phyloP scores from a whole-genome alignment of 2,329 filamentous ascomycete genomes.

The Nothophoma quercina region DNA sequence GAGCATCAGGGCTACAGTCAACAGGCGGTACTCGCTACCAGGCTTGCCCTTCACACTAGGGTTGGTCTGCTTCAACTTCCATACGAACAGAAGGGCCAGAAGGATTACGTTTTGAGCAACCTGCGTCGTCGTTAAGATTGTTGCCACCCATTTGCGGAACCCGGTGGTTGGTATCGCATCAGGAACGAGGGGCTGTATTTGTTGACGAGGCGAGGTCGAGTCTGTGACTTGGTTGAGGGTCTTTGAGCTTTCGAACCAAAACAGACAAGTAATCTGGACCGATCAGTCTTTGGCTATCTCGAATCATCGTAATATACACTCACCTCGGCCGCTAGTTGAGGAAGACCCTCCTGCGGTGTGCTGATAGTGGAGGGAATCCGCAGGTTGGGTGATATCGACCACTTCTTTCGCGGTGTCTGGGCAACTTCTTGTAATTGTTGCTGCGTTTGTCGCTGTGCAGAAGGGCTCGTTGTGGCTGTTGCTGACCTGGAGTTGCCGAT shows the following conservation, averaged over 20 bases:
- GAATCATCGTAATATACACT: constrained; percentile 10
- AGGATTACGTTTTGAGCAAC: constrained; percentile 96
- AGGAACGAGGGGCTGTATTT: constrained; percentile 65
- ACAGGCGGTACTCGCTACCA: constrained; percentile 89
- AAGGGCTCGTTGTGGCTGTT: constrained; percentile 21
- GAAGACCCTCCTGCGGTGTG: constrained; percentile 50
- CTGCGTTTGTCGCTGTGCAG: constrained; percentile 18
- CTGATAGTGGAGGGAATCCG: constrained; percentile 47
- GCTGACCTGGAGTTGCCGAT: constrained; percentile 45
- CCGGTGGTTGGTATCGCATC: constrained; percentile 79
- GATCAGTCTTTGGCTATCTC: constrained; percentile 19
- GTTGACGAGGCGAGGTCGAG: constrained; percentile 52
- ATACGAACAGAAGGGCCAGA: constrained; percentile 89
- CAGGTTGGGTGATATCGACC: constrained; percentile 46
- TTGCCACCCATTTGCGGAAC: constrained; percentile 93
- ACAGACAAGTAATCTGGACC: constrained; percentile 85
- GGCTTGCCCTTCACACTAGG: constrained; percentile 87
- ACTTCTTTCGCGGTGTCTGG: constrained; percentile 41
- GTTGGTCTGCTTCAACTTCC: constrained; percentile 89
- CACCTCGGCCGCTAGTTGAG: constrained; percentile 52
- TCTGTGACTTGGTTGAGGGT: constrained; percentile 78
- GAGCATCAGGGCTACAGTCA: constrained; percentile 96
- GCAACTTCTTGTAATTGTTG: constrained; percentile 31
- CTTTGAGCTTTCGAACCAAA: constrained; percentile 95
- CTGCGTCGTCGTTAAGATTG: constrained; percentile 90